These are phyloP conservation scores for Pugionium dolabratum DNA, from an alignment of 345 rosid species.

Conservation along the genomic window DNA sequence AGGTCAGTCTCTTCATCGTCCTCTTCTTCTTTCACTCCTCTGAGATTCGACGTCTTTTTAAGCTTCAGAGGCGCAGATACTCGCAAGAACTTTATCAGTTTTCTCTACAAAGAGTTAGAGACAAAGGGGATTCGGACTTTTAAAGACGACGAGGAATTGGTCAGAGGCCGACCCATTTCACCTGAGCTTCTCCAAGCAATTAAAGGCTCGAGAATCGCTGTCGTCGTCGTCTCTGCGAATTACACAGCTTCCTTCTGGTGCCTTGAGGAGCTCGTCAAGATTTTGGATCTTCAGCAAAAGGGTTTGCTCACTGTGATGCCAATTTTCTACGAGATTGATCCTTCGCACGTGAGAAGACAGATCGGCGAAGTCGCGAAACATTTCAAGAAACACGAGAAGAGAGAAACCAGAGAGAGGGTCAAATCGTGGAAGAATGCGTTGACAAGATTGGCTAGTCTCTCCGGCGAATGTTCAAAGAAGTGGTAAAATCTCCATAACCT, in stretches of 20 bases:
- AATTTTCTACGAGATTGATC: conserved; percentile 39
- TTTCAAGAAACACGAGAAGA: conserved; percentile 40
- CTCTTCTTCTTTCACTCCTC: conserved; percentile 31
- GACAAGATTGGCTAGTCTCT: conserved; percentile 25
- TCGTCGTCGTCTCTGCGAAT: conserved; percentile 38
- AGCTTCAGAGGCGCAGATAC: conserved; percentile 46
- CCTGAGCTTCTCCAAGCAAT: conserved; percentile 40
- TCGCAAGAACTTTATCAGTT: conserved; percentile 38
- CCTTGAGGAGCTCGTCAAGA: conserved; percentile 35
- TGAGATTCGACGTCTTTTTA: conserved; percentile 35
- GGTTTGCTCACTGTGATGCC: conserved; percentile 35
- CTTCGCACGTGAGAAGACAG: conserved; percentile 33
- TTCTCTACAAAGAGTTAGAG: conserved; percentile 23
- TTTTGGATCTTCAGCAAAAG: conserved; percentile 12
- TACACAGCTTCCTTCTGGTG: conserved; percentile 37
- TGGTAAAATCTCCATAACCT: conserved; percentile 18
- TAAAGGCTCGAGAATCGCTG: conserved; percentile 32
- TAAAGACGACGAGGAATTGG: conserved; percentile 34
- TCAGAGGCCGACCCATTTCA: conserved; percentile 35
- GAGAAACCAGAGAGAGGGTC: conserved; percentile 24
- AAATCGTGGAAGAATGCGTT: conserved; percentile 37
- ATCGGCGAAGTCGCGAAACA: conserved; percentile 32
- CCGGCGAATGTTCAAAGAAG: conserved; percentile 37
- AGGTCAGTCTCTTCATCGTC: conserved; percentile 26
- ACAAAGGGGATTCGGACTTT: conserved; percentile 33